Conservation (phyloP, 2,329 filamentous ascomycete genomes). For the Neonectria magnoliae region DNA sequence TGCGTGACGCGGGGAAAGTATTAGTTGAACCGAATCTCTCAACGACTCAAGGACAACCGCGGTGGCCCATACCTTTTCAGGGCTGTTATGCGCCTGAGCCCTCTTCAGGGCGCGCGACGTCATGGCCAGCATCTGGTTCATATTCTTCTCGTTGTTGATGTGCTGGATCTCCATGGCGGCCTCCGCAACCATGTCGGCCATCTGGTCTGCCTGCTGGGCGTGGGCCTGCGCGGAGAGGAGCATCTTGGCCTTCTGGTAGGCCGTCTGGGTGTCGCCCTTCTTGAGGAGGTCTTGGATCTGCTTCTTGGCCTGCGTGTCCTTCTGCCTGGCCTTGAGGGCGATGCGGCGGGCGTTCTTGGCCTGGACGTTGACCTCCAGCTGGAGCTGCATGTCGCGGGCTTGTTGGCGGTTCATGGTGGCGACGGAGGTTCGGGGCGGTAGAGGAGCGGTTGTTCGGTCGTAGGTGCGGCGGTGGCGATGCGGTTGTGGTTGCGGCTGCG, state of each 20-base stretch:
- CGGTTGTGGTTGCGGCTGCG: neutral
- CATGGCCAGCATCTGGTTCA: neutral
- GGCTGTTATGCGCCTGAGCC: conserved; percentile 68
- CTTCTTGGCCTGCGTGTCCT: conserved; percentile 69
- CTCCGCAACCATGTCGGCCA: conserved; percentile 71
- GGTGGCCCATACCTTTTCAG: conserved; percentile 59
- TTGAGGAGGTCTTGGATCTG: conserved; percentile 72
- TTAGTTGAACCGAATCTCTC: conserved; percentile 17
- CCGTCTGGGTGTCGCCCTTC: conserved; percentile 71
- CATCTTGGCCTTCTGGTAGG: conserved; percentile 71
- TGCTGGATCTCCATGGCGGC: conserved; percentile 70
- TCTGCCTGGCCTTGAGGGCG: conserved; percentile 68
- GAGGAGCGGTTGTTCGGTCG: neutral
- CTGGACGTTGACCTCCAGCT: conserved; percentile 72
- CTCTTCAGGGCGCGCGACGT: conserved; percentile 39
- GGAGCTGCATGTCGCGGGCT: conserved; percentile 69
- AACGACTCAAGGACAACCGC: neutral
- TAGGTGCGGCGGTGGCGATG: neutral
- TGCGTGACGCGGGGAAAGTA: conserved; percentile 31
- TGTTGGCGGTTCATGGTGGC: conserved; percentile 66
- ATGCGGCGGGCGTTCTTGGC: conserved; percentile 71
- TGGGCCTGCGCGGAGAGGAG: conserved; percentile 70
- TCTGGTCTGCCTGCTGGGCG: conserved; percentile 71
- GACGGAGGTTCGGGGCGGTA: neutral
- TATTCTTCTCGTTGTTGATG: conserved; percentile 64